phyloP scores from a whole-genome alignment of 176 grass and related monocot genomes.

The Aegilops bicornis region DNA sequence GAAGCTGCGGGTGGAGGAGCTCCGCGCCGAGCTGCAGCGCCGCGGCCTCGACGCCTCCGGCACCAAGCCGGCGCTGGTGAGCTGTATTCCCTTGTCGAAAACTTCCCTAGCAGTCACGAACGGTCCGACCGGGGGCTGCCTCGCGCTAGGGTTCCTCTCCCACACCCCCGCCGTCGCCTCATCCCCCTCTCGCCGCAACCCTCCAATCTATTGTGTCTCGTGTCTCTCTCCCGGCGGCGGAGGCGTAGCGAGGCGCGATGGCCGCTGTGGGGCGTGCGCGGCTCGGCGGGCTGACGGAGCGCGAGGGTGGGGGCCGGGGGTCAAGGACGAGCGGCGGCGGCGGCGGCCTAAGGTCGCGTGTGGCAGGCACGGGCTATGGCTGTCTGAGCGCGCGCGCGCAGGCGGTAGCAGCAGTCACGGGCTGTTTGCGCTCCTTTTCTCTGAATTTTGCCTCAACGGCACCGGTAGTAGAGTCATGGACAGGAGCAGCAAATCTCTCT shows the following conservation, averaged over 20 bases:
- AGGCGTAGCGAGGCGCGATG: neutral
- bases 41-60: slow-evolving; percentile 60
- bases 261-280: neutral
- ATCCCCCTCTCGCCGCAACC: neutral
- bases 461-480: neutral
- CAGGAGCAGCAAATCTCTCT: neutral
- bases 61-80: slow-evolving; percentile 60
- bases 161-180: neutral
- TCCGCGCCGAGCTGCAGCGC: slow-evolving; percentile 52
- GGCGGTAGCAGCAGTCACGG: neutral
- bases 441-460: neutral
- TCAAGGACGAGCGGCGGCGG: neutral
- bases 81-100: neutral
- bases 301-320: too few species aligned
- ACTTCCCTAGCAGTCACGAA: neutral
- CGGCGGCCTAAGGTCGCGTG: neutral
- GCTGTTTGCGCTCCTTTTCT: neutral
- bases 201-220: neutral
- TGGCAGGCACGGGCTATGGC: neutral
- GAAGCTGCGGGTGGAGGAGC: slow-evolving; percentile 69
- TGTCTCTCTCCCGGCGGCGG: neutral
- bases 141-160: neutral
- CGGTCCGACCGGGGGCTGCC: too few species aligned
- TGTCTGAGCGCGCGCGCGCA: neutral
- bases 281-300: neutral